phyloP scores from a whole-genome alignment of 345 rosid genomes.

The Hibiscus tridactylites region DNA sequence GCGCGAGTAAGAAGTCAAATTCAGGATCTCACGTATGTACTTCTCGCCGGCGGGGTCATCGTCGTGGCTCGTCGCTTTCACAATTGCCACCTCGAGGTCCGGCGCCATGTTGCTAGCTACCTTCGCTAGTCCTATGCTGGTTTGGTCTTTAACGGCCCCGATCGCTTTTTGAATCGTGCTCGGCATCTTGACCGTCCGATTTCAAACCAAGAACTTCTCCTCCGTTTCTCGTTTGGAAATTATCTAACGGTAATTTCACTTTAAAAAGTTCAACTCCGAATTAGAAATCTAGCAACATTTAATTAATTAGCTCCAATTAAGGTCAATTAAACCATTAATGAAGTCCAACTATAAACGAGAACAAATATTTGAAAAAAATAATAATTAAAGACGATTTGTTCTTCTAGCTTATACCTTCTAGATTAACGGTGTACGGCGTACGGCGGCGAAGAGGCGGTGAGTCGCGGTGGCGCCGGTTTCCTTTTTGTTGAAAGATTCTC shows the following conservation, averaged over 20 bases:
- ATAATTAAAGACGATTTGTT: not conserved
- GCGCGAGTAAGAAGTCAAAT: constrained; percentile 64
- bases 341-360: not conserved
- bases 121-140: constrained; percentile 68
- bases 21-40: constrained; percentile 75
- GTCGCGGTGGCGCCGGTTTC: not conserved
- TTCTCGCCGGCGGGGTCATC: constrained; percentile 77
- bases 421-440: constrained; percentile 18
- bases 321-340: not conserved
- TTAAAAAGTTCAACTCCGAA: not conserved
- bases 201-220: not conserved
- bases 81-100: constrained; percentile 88
- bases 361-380: not conserved
- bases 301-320: constrained; percentile 5
- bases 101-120: constrained; percentile 80
- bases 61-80: constrained; percentile 94
- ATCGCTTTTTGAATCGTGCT: constrained; percentile 74
- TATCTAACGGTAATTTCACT: constrained; percentile 8
- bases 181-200: constrained; percentile 32
- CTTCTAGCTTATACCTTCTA: constrained; percentile 11
- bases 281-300: not conserved
- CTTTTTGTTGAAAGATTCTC: not conserved
- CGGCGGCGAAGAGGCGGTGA: not conserved
- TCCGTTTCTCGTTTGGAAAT: not conserved
- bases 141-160: constrained; percentile 79